phyloP scores from a whole-genome alignment of 345 rosid species.

The Syzygium grande region DNA sequence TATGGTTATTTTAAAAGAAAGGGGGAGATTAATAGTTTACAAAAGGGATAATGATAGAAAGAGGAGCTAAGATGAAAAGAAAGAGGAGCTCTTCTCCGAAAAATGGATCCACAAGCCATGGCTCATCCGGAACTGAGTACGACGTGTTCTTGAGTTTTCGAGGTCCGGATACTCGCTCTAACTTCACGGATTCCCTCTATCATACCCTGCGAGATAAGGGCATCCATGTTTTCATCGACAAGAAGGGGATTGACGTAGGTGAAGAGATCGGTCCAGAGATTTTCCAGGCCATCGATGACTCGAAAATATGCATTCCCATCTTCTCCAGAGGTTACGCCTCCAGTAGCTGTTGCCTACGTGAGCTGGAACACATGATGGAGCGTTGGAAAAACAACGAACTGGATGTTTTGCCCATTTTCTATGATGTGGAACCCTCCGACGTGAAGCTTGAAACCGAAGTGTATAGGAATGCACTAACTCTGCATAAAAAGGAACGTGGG shows the following conservation, averaged over 20 bases:
- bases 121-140: not conserved
- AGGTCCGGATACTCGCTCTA: not conserved
- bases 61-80: too few species aligned
- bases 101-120: fast-evolving
- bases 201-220: not conserved
- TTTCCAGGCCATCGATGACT: not conserved
- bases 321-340: not conserved
- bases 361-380: not conserved
- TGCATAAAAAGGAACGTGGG: not conserved
- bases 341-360: not conserved
- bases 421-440: not conserved
- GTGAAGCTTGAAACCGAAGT: not conserved
- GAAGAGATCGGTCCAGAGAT: not conserved
- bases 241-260: not conserved
- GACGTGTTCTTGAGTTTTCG: not conserved
- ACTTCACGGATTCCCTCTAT: not conserved
- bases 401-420: not conserved
- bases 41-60: too few species aligned
- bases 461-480: not conserved
- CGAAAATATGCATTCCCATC: not conserved
- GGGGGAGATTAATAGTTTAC: too few species aligned
- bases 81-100: not conserved
- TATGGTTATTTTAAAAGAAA: too few species aligned
- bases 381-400: not conserved
- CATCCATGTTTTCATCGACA: not conserved